These are phyloP conservation scores for Nicotiana noctiflora DNA, from an alignment of 257 asterid species.

Conservation along the genomic window DNA sequence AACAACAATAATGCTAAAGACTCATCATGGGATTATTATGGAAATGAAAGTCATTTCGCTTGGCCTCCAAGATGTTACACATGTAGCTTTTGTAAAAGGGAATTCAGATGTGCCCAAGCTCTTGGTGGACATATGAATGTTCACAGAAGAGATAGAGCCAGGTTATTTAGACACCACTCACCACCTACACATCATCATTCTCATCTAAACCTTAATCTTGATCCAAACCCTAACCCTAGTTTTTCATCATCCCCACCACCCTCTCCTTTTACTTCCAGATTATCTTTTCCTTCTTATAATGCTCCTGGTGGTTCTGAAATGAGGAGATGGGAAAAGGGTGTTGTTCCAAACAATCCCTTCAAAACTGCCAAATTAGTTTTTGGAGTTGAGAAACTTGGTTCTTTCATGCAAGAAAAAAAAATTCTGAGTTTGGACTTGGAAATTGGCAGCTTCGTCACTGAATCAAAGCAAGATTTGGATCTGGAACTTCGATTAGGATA, in stretches of 20 bases:
- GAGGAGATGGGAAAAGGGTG: not conserved
- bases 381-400: conserved; percentile 12
- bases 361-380: not conserved
- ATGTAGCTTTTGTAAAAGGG: conserved; percentile 84
- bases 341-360: not conserved
- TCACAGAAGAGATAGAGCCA: conserved; percentile 78
- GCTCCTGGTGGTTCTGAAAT: conserved; percentile 13
- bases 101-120: conserved; percentile 89
- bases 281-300: conserved; percentile 10
- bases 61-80: conserved; percentile 89
- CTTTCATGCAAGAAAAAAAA: not conserved
- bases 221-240: conserved; percentile 39
- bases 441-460: conserved; percentile 30
- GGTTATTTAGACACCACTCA: conserved; percentile 35
- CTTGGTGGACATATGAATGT: conserved; percentile 99
- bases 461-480: conserved; percentile 52
- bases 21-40: conserved; percentile 19
- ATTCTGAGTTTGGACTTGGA: conserved; percentile 60
- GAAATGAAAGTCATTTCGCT: conserved; percentile 34
- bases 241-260: conserved; percentile 14
- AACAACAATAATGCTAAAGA: conserved; percentile 24
- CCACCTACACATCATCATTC: conserved; percentile 23
- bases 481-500: conserved; percentile 89
- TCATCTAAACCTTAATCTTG: conserved; percentile 37
- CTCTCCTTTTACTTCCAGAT: conserved; percentile 23